A percentile compares a stretch with the other conserved stretches of the same genome.
Evolutionary conservation across 1,139 yeast species (phyloP).

Genomic region (Sugiyamaella neomexicana): DNA sequence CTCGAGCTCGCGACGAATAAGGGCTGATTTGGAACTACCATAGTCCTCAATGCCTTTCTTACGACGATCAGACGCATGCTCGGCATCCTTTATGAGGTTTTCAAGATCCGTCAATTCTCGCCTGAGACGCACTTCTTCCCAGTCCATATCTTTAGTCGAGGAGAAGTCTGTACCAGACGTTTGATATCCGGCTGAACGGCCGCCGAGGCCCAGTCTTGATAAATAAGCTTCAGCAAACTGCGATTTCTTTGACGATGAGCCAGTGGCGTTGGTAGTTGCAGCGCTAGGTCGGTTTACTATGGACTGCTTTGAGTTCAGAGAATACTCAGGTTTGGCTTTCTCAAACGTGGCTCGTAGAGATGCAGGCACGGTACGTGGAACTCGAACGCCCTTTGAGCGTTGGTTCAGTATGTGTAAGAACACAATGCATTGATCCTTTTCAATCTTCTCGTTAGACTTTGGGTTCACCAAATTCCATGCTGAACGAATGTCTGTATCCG

Average conservation of each 20-base stretch:
- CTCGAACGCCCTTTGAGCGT: slow-evolving; percentile 80
- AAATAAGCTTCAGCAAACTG: slow-evolving; percentile 52
- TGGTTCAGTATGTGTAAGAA: slow-evolving; percentile 89
- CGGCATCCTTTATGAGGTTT: slow-evolving; percentile 58
- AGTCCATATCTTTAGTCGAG: slow-evolving; percentile 67
- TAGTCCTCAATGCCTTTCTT: slow-evolving; percentile 46
- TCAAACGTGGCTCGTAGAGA: slow-evolving; percentile 88
- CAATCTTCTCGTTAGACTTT: slow-evolving; percentile 79
- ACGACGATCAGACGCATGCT: slow-evolving; percentile 49
- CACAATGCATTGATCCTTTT: slow-evolving; percentile 87
- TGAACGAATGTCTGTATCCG: slow-evolving; percentile 80
- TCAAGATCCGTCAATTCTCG: slow-evolving; percentile 78
- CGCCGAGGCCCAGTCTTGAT: slow-evolving; percentile 47
- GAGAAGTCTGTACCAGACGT: slow-evolving; percentile 74
- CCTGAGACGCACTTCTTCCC: slow-evolving; percentile 87
- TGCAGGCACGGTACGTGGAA: slow-evolving; percentile 95
- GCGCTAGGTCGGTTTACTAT: slow-evolving; percentile 35
- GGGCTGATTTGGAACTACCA: slow-evolving; percentile 44
- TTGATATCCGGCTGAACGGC: slow-evolving; percentile 38
- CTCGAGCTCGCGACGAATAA: slow-evolving; percentile 72
- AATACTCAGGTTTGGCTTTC: slow-evolving; percentile 79
- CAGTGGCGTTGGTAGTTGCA: slow-evolving; percentile 18
- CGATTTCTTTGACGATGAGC: slow-evolving; percentile 39
- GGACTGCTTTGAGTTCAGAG: slow-evolving; percentile 55
- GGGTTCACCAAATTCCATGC: slow-evolving; percentile 98